Conservation (phyloP, 2,329 filamentous ascomycete genomes). For the Aspergillus oerlinghausenensis region DNA sequence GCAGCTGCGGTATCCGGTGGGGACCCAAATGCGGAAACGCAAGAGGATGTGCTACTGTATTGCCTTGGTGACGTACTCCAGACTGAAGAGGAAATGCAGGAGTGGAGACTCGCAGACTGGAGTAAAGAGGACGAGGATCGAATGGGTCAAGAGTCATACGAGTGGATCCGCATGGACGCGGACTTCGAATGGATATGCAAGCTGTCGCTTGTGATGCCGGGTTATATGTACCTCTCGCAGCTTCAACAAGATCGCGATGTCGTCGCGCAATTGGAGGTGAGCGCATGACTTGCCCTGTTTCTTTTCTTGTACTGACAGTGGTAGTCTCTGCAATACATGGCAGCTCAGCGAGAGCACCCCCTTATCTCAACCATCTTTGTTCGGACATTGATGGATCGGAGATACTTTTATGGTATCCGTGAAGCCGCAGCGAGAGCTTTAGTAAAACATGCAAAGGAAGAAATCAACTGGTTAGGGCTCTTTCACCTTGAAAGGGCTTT, state of each 20-base stretch:
- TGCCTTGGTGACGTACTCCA: slow-evolving; percentile 89
- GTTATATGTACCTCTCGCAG: slow-evolving; percentile 98
- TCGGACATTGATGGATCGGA: slow-evolving; percentile 81
- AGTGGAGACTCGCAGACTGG: slow-evolving; percentile 88
- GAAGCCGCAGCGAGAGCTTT: slow-evolving; percentile 77
- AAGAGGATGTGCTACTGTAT: slow-evolving; percentile 81
- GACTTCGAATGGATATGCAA: slow-evolving; percentile 97
- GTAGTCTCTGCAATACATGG: slow-evolving; percentile 68
- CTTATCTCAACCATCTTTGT: slow-evolving; percentile 85
- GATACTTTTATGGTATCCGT: slow-evolving; percentile 92
- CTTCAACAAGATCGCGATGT: slow-evolving; percentile 96
- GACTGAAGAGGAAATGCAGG: slow-evolving; percentile 70
- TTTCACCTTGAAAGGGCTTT: slow-evolving; percentile 83
- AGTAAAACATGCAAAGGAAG: slow-evolving; percentile 68
- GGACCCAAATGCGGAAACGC: slow-evolving; percentile 59
- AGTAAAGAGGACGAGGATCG: slow-evolving; percentile 78
- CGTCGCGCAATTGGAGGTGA: slow-evolving; percentile 68
- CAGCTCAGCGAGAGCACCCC: slow-evolving; percentile 63
- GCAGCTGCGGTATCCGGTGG: slow-evolving; percentile 59
- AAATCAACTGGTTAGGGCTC: slow-evolving; percentile 70
- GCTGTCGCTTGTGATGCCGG: slow-evolving; percentile 75
- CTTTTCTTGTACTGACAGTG: slow-evolving; percentile 4
- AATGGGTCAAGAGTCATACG: slow-evolving; percentile 95
- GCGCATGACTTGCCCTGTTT: slow-evolving; percentile 3
- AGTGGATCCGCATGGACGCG: slow-evolving; percentile 97